phyloP scores from a whole-genome alignment of 75 land plant species.

The Pinus albicaulis region DNA sequence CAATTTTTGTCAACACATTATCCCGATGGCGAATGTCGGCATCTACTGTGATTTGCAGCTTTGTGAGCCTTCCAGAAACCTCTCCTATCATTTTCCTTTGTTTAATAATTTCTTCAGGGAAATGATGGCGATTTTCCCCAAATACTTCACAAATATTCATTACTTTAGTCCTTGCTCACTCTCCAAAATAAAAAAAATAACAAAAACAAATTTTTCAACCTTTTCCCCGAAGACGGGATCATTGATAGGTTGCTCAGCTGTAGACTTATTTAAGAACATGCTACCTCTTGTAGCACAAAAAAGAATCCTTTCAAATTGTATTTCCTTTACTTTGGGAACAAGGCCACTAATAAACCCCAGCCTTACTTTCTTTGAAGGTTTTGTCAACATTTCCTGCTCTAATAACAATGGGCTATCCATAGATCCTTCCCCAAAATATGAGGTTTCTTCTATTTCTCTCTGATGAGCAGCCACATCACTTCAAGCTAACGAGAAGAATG shows the following conservation, averaged over 20 bases:
- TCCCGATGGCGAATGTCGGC: too few relatives aligned
- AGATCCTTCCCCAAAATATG: conserved; percentile 31
- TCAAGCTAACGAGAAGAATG: conserved; percentile 55
- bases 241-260: conserved; percentile 64
- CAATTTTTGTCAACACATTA: too few relatives aligned
- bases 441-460: conserved; percentile 42
- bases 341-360: conserved; percentile 80
- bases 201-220: too few relatives aligned
- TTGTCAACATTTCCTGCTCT: conserved; percentile 74
- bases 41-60: too few relatives aligned
- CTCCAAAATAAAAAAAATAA: too few relatives aligned
- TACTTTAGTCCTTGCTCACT: too few relatives aligned
- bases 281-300: conserved; percentile 98
- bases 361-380: conserved; percentile 77
- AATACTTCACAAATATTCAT: too few relatives aligned
- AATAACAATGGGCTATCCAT: conserved; percentile 56
- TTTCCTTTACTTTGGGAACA: conserved; percentile 71
- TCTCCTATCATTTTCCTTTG: too few relatives aligned
- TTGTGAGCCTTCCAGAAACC: too few relatives aligned
- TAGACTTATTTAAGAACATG: conserved; percentile 61
- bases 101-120: too few relatives aligned
- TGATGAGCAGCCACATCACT: conserved; percentile 55
- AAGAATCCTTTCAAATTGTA: conserved; percentile 91
- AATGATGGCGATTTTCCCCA: too few relatives aligned
- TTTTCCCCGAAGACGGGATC: conserved; percentile 96